Base-by-base conservation (phyloP, 768 basidiomycete species). In the Russula virescens region DNA sequence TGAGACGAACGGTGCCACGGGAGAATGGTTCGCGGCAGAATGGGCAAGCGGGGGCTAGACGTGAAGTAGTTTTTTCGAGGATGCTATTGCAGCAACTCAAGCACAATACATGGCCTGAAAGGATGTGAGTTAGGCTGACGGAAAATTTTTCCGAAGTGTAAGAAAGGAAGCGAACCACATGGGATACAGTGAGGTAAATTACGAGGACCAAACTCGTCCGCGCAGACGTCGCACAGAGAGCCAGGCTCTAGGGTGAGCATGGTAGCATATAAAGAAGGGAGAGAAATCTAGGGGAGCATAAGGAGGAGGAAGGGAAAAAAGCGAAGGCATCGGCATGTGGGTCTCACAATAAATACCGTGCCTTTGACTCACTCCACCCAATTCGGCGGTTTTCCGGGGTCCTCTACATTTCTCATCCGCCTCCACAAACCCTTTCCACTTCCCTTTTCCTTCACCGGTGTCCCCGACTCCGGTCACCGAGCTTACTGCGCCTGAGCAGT, bases 221-320 rank as follows among this genome's bases (percentile, higher is more conserved):
- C 89, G 80, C 89, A 91, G 72, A 91, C 89, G 81, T 91, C 89
- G 85, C 89, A 91, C 74, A 85, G 80, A 74, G 87, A 90, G 75
- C 87, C 87, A 75, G 87, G 83, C 78, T 78, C 81, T 72, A 91
- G 87, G 73, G 89, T 87, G 78, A 91, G 83, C 89, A 91, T 91
- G 53, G 65, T 66, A 56, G 68, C 66, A 63, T 66, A 64, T 45
- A 69, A 56, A 66, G 64, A 58, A 51, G 53, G 51, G 19, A 55
- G 51, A 58, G 62, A 66, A n/a, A 34, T 60, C 65, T 66, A 61
- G 45, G 60, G 60, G 60, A 62, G 47, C 58, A 60, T 58, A 58
- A 55, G 54, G 53, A 58, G 59, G 59, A 49, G 38, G 48, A 61
- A 56, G 55, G 51, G 47, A 7, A 26, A 55, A 67, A 62, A 60